phyloP scores from a whole-genome alignment of 768 basidiomycete genomes.

The Phaffia tasmanica region DNA sequence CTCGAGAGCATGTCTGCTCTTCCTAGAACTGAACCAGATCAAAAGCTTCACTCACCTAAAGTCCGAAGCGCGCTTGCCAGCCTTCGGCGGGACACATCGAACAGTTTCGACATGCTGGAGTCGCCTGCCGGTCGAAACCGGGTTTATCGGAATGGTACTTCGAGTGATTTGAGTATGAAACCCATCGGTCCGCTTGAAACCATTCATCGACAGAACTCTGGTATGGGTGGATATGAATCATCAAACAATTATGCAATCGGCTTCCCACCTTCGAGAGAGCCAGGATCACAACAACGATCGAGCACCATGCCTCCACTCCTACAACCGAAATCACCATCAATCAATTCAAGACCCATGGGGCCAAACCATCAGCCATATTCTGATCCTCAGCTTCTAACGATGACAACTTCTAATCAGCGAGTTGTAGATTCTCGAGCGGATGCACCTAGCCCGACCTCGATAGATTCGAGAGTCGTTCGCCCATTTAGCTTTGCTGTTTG shows the following conservation, averaged over 20 bases:
- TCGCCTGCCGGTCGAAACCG: not conserved
- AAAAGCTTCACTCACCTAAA: slow-evolving; percentile 12
- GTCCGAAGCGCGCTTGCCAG: slow-evolving; percentile 17
- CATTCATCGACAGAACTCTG: not conserved
- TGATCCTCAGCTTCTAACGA: not conserved
- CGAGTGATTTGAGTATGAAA: no score
- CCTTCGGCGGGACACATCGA: slow-evolving; percentile 5
- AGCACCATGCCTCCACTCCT: slow-evolving; percentile 4
- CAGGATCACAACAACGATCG: slow-evolving; percentile 10
- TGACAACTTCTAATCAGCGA: slow-evolving; percentile 5
- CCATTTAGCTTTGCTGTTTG: slow-evolving; percentile 40
- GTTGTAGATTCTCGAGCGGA: not conserved
- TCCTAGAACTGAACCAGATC: slow-evolving; percentile 8
- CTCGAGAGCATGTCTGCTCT: not conserved
- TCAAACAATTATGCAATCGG: not conserved
- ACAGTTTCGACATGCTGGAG: not conserved
- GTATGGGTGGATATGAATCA: not conserved
- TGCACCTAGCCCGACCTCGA: not conserved
- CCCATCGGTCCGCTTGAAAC: no score
- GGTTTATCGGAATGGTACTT: not conserved
- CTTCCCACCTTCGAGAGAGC: slow-evolving; percentile 1
- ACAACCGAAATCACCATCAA: slow-evolving; percentile 8
- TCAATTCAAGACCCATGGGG: not conserved
- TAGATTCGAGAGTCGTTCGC: slow-evolving; percentile 26
- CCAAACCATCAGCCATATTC: slow-evolving; percentile 2